phyloP scores from a whole-genome alignment of 768 basidiomycete genomes.

The Inosperma sp. region DNA sequence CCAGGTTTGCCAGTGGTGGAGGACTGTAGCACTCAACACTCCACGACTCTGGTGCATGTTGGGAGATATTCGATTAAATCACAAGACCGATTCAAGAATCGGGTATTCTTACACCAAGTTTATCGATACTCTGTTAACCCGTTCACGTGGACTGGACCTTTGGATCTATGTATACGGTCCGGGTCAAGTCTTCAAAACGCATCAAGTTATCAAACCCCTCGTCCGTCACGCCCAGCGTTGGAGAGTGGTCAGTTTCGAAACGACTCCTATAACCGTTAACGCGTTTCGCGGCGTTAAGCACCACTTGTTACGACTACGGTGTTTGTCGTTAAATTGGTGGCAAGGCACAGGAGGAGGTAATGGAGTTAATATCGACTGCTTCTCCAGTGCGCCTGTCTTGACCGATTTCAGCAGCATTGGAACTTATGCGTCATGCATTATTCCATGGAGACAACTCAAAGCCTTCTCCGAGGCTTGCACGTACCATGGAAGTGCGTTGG shows the following conservation, averaged over 20 bases:
- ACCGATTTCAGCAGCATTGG: not conserved
- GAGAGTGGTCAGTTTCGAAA: not conserved
- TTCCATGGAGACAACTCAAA: not conserved
- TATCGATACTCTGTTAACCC: not conserved
- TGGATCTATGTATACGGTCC: slow-evolving; percentile 2
- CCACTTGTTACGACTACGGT: not conserved
- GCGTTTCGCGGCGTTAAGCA: not conserved
- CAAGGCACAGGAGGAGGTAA: not conserved
- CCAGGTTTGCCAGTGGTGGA: slow-evolving; percentile 9
- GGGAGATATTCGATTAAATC: not conserved
- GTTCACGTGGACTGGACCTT: not conserved
- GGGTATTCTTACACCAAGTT: not conserved
- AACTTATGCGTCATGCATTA: not conserved
- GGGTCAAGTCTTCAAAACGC: not conserved
- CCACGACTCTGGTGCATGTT: slow-evolving; percentile 6
- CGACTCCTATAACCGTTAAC: not conserved
- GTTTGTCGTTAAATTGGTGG: not conserved
- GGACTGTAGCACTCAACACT: slow-evolving; percentile 4
- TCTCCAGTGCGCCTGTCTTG: slow-evolving; percentile 1
- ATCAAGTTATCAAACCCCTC: not conserved
- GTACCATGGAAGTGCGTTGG: not conserved
- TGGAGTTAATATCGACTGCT: not conserved
- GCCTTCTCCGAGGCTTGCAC: not conserved
- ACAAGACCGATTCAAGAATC: not conserved
- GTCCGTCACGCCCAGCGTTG: slow-evolving; percentile 2